phyloP scores from a whole-genome alignment of 2,329 filamentous ascomycete genomes.

The Apiospora saccharicola region DNA sequence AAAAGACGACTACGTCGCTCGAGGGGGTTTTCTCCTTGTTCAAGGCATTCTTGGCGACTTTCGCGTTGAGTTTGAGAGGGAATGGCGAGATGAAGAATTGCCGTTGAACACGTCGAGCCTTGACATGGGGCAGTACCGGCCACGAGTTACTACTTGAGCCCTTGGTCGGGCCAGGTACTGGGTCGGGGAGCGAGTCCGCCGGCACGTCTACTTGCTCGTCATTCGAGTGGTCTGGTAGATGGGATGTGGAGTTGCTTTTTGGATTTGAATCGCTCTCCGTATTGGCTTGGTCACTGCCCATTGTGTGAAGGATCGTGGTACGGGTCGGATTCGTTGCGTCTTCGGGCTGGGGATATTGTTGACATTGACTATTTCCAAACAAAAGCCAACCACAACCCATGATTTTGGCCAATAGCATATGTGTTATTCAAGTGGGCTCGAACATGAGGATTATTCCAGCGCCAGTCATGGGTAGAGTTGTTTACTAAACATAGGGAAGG shows the following conservation, averaged over 20 bases:
- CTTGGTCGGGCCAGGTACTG: background rate
- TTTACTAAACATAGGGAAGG: background rate
- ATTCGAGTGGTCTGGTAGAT: background rate
- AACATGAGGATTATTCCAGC: background rate
- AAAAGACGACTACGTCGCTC: background rate
- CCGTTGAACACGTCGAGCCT: background rate
- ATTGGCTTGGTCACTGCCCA: background rate
- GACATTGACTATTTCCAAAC: background rate
- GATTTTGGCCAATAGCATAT: background rate
- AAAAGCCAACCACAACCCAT: background rate
- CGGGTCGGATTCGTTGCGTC: background rate
- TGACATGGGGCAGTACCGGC: background rate
- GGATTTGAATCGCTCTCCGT: background rate
- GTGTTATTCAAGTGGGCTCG: background rate
- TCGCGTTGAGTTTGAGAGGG: background rate
- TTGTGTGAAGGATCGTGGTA: background rate
- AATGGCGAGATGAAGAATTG: constrained; percentile 26
- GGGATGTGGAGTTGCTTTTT: background rate
- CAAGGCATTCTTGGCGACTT: background rate
- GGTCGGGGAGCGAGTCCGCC: background rate
- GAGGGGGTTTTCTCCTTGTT: background rate
- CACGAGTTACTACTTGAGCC: background rate
- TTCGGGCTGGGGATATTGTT: background rate
- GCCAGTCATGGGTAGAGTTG: background rate
- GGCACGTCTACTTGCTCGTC: background rate